Conservation (phyloP, 2,329 filamentous ascomycete genomes). For the Niveomyces coronatus region DNA sequence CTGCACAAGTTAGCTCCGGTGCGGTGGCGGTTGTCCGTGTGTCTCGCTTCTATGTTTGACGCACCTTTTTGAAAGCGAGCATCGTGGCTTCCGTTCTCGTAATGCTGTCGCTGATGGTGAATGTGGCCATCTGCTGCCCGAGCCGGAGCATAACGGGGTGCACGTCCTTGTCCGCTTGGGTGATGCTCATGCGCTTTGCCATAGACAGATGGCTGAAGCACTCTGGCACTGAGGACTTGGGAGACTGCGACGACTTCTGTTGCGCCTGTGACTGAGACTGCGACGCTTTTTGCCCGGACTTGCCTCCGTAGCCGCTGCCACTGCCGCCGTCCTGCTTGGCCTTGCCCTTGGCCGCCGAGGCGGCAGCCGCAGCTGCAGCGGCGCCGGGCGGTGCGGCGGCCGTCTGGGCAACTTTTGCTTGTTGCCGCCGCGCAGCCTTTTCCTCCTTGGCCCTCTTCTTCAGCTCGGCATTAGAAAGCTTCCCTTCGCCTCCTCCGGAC, state of each 20-base stretch:
- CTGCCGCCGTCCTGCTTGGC: constrained; percentile 35
- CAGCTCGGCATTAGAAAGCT: constrained; percentile 65
- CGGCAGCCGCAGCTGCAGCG: constrained; percentile 25
- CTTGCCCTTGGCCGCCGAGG: constrained; percentile 36
- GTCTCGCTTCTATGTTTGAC: not conserved
- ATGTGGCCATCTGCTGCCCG: constrained; percentile 83
- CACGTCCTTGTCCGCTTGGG: constrained; percentile 61
- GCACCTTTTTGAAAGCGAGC: constrained; percentile 76
- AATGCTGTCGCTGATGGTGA: constrained; percentile 81
- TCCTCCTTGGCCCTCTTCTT: constrained; percentile 88
- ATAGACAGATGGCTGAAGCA: constrained; percentile 78
- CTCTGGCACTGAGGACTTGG: constrained; percentile 53
- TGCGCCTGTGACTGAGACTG: too few species aligned
- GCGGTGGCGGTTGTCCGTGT: not conserved
- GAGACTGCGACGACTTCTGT: constrained; percentile 36
- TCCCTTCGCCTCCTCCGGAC: constrained; percentile 31
- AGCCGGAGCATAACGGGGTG: constrained; percentile 78
- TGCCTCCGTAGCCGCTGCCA: constrained; percentile 19
- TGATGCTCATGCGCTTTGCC: constrained; percentile 43
- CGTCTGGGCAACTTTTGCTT: constrained; percentile 48
- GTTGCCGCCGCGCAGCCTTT: constrained; percentile 75
- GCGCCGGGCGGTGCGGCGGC: constrained; percentile 29
- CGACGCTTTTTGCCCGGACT: constrained; percentile 23
- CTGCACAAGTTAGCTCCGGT: constrained; percentile 28
- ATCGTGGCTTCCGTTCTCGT: constrained; percentile 80